phyloP scores from a whole-genome alignment of 2,329 filamentous ascomycete genomes.

The Cercospora beticola region DNA sequence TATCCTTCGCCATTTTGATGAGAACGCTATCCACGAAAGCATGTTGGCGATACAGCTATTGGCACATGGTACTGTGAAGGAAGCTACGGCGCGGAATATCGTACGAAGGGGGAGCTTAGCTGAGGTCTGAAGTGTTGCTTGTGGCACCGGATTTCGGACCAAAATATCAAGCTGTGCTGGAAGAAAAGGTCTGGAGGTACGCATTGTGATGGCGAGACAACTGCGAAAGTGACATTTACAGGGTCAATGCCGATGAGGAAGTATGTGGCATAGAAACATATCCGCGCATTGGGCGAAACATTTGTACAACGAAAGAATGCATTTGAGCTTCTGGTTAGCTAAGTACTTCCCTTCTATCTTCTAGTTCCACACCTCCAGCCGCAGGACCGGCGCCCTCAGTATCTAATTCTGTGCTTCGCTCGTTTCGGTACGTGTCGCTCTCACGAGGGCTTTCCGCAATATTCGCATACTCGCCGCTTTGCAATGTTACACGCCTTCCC shows the following conservation, averaged over 20 bases:
- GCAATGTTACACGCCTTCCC: slow-evolving; percentile 22
- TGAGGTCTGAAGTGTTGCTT: not conserved
- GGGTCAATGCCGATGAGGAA: not conserved
- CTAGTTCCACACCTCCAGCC: slow-evolving; percentile 36
- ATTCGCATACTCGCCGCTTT: slow-evolving; percentile 22
- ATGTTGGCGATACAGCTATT: not conserved
- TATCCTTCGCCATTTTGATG: not conserved
- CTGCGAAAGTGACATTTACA: not conserved
- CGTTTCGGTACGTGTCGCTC: slow-evolving; percentile 7
- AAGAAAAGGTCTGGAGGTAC: not conserved
- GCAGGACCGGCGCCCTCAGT: slow-evolving; percentile 23
- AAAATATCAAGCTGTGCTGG: not conserved
- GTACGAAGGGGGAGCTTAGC: not conserved
- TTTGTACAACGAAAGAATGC: not conserved
- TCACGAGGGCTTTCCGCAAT: slow-evolving; percentile 3
- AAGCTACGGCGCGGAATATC: not conserved
- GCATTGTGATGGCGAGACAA: not conserved
- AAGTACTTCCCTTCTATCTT: slow-evolving; percentile 38
- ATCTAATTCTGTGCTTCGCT: slow-evolving; percentile 11
- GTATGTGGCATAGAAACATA: not conserved
- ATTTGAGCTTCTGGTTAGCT: not conserved
- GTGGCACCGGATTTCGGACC: not conserved
- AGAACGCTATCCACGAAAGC: not conserved
- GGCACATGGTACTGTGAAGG: not conserved
- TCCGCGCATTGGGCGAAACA: not conserved